Base-by-base conservation (phyloP, 1,139 yeast genomes). In the Sugiyamaella castrensis region DNA sequence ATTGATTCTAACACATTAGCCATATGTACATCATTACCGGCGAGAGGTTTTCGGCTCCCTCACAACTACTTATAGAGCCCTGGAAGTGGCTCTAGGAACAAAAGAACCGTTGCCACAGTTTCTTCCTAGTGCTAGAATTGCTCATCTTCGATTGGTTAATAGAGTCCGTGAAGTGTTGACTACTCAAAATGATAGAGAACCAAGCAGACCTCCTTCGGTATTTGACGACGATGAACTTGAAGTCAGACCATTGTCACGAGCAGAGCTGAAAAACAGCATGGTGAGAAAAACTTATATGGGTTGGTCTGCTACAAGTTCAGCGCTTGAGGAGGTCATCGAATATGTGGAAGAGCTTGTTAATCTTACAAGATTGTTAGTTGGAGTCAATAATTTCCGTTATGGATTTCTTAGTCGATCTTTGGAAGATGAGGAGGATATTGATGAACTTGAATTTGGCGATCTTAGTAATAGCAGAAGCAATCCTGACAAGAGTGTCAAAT, bases 301-400 rank as follows among this genome's bases (percentile, higher is more conserved):
- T 44, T 76, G 81, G 81, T 76, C 75, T 55, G 80, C 80, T 1
- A 64, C 77, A 0, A 71, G 73, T 50, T 71, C 77, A 2, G 77
- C 78, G 0, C 58, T 72, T 2, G 79, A 74, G 49, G 80, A 76
- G 55, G 66, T 76, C 30, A 74, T 76, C 40, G 77, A 72, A 45
- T 76, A 74, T 53, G 65, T 73, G 27, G 80, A 76, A 53, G 80
- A 75, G 53, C 59, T 76, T 8, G 55, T 70, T 4, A 70, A 67
- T 44, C 55, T 76, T 36, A 65, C 73, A 0, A 74, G 71, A 53
- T 56, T 72, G 10, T 58, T 76, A 6, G 76, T 74, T 27, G 81
- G 81, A 26, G 74, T 71, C 11, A 69, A 72, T 48, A 74, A 71
- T 53, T 76, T 76, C 56, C 71, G 73, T 53, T 75, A 74, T 54